phyloP scores from a whole-genome alignment of 768 basidiomycete species.

The Neoboletus brunneissimus region DNA sequence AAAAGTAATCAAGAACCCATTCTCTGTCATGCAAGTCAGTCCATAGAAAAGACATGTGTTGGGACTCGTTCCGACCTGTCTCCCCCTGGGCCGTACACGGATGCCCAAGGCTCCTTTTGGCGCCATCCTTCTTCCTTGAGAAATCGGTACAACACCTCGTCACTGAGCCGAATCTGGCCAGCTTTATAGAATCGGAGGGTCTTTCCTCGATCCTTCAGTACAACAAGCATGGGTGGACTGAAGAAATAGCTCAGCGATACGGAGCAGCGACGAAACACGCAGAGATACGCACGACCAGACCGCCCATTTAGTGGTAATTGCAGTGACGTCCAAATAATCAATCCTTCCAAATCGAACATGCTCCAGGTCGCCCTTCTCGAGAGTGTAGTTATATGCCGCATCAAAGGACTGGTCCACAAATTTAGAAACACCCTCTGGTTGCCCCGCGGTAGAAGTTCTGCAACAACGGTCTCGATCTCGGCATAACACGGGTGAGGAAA shows the following conservation, averaged over 20 bases:
- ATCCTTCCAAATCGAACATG: constrained; percentile 81
- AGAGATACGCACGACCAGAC: constrained; percentile 69
- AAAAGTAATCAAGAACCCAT: constrained; percentile 60
- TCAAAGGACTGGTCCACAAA: constrained; percentile 74
- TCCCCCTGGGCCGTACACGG: constrained; percentile 73
- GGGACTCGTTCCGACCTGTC: constrained; percentile 45
- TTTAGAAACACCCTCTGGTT: constrained; percentile 65
- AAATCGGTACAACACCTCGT: constrained; percentile 62
- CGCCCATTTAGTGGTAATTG: constrained; percentile 80
- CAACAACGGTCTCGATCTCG: background rate
- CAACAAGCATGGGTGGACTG: constrained; percentile 76
- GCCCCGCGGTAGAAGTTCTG: constrained; percentile 58
- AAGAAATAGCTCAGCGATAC: background rate
- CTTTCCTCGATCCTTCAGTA: constrained; percentile 68
- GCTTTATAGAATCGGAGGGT: constrained; percentile 80
- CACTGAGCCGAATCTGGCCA: constrained; percentile 55
- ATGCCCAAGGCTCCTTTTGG: constrained; percentile 63
- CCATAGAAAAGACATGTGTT: background rate
- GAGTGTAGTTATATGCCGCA: constrained; percentile 62
- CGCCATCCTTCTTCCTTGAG: constrained; percentile 64
- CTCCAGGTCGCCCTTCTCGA: constrained; percentile 58
- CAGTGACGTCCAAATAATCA: constrained; percentile 83
- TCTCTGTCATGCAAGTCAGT: constrained; percentile 46
- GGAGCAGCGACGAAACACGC: background rate
- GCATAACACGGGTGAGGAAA: background rate